Base-by-base conservation (phyloP, 2,329 filamentous ascomycete genomes). In the Metarhizium anisopliae region DNA sequence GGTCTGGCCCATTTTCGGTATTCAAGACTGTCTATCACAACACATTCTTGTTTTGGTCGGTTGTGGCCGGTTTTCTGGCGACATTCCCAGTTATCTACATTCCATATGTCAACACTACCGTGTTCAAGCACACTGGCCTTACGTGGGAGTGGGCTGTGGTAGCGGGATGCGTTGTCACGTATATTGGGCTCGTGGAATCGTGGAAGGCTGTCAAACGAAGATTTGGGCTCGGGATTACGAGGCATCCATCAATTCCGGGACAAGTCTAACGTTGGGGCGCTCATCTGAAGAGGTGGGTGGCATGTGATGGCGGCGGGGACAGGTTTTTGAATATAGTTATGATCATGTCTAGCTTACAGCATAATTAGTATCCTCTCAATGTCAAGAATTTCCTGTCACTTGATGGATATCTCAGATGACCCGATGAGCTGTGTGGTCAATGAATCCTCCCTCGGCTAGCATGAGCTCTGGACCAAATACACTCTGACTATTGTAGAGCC, bases 61-160 rank as follows among this genome's bases (percentile, higher is more conserved):
- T 85, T 4, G 68, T 80, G n/a, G 77, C 76, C 2, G 84, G 83
- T 2, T 83, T 85, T 60, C 59, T 81, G 6, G 74, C 78, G 59
- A 81, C 80, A 0, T 85, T 86, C 57, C 83, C 83, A 0, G 77
- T 85, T 30, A 73, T 86, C 29, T 90, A 90, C 65, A 80, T 89
- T 42, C 86, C 86, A 0, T 77, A 80, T 29, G 74, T 90, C 61
- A 87, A 88, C 66, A 76, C 74, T 1, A 70, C 73, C 2, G 85
- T 89, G 2, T 89, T 89, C 72, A 85, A 87, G 69, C 86, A 90
- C 66, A 75, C 76, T 47, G 81, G 79, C 1, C 84, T 90, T 55
- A 77, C 73, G 2, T 89, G 85, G 84, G 86, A 90, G 64, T 90
- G 86, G 87, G 84, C 79, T 1, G 74, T 90, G 2, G 85, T 90